Percentiles rank a stretch among this genome's conserved stretches.
Evolutionary conservation across 176 grass and related monocot genomes (phyloP).

Genomic region (Triticum dicoccoides): DNA sequence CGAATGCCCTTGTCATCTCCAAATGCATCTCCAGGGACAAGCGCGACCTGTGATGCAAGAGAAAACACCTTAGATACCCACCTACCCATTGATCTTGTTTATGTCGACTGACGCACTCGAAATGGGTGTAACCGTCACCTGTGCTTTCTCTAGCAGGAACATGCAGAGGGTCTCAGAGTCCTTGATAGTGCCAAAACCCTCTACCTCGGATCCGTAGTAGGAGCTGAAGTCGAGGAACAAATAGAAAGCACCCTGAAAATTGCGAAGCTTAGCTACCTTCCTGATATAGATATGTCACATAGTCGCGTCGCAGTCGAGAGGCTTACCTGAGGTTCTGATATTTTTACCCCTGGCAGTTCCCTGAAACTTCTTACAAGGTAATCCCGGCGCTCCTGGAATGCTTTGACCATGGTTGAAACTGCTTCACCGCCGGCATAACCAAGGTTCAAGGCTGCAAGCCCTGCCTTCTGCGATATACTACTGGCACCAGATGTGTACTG

Average conservation of each 20-base stretch:
- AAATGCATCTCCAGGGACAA: slow-evolving; percentile 88
- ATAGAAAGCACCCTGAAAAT: slow-evolving; percentile 88
- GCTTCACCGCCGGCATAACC: slow-evolving; percentile 90
- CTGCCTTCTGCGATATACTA: slow-evolving; percentile 97
- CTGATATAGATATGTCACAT: background rate
- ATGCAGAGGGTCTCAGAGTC: slow-evolving; percentile 82
- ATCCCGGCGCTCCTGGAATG: slow-evolving; percentile 82
- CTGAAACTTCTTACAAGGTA: slow-evolving; percentile 75
- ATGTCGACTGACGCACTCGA: background rate
- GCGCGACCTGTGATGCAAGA: slow-evolving; percentile 59
- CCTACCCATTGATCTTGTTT: background rate
- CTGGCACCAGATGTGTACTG: slow-evolving; percentile 89
- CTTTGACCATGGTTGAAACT: slow-evolving; percentile 87
- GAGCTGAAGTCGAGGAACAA: slow-evolving; percentile 90
- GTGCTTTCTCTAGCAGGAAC: slow-evolving; percentile 83
- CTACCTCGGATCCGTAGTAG: slow-evolving; percentile 76
- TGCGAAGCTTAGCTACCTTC: slow-evolving; percentile 16
- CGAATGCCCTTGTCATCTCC: slow-evolving; percentile 84
- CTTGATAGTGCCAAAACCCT: slow-evolving; percentile 70
- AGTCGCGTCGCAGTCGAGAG: background rate
- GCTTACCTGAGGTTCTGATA: slow-evolving; percentile 81
- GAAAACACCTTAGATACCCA: background rate
- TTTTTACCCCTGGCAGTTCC: slow-evolving; percentile 74
- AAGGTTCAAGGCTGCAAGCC: slow-evolving; percentile 82
- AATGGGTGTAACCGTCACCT: slow-evolving; percentile 34